phyloP scores from a whole-genome alignment of 2,329 filamentous ascomycete genomes.

The Diaporthe vexans region DNA sequence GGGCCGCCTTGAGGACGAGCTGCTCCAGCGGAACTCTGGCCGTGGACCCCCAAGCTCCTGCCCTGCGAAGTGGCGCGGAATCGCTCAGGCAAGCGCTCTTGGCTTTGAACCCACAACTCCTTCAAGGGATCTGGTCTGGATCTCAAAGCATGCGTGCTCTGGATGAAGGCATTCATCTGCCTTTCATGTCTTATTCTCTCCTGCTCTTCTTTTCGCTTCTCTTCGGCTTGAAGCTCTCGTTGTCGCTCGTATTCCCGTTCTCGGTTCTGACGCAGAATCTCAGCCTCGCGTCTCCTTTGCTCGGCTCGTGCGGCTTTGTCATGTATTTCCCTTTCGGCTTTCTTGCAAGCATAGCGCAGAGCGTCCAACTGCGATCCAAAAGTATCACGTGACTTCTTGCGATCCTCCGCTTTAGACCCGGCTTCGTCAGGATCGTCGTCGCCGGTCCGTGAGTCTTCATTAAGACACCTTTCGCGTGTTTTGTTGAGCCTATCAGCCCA shows the following conservation, averaged over 20 bases:
- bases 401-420: background rate
- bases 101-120: slow-evolving; percentile 19
- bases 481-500: slow-evolving; percentile 34
- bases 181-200: background rate
- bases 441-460: slow-evolving; percentile 14
- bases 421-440: background rate
- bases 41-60: background rate
- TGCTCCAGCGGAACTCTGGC: slow-evolving; percentile 2
- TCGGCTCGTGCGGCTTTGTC: slow-evolving; percentile 1
- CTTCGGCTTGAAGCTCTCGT: background rate
- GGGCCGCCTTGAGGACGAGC: background rate
- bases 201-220: slow-evolving; percentile 18
- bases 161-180: background rate
- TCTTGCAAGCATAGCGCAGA: slow-evolving; percentile 10
- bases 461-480: slow-evolving; percentile 12
- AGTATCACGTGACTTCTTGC: background rate
- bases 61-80: background rate
- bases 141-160: background rate
- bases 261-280: background rate
- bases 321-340: slow-evolving; percentile 19
- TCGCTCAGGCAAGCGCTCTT: background rate
- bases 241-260: background rate
- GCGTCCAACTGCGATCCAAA: slow-evolving; percentile 21
- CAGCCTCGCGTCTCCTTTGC: background rate
- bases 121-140: slow-evolving; percentile 11